These are phyloP conservation scores for Hypoxylon sp. DNA, from an alignment of 2,329 filamentous ascomycete species.

Conservation along the genomic window DNA sequence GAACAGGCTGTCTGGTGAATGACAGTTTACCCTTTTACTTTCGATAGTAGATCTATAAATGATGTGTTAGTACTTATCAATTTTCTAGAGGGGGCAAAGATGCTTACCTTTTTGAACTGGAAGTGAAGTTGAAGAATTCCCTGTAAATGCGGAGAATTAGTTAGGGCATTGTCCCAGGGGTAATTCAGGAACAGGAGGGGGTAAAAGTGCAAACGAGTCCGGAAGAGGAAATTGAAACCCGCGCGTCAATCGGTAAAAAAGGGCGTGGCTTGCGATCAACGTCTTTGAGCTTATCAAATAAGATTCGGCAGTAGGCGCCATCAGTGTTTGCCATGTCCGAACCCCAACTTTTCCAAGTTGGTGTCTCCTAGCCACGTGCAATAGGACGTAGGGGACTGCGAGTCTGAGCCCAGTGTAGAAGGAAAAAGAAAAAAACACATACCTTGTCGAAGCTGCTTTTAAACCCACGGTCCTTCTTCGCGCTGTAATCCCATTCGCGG, in stretches of 20 bases:
- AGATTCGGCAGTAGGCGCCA: constrained; percentile 30
- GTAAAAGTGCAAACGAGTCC: constrained; percentile 37
- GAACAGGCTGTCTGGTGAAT: constrained; percentile 7
- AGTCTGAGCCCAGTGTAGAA: constrained; percentile 13
- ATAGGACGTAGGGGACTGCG: constrained; percentile 35
- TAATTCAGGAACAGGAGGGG: constrained; percentile 36
- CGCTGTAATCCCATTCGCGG: constrained; percentile 98
- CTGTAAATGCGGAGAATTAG: constrained; percentile 63
- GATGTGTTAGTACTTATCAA: constrained; percentile 43
- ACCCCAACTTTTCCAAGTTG: constrained; percentile 16
- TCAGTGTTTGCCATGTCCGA: constrained; percentile 31
- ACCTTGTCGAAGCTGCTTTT: constrained; percentile 98
- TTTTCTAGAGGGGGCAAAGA: constrained; percentile 21
- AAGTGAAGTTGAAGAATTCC: constrained; percentile 97
- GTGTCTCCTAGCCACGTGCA: constrained; percentile 35
- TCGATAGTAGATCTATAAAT: constrained; percentile 59
- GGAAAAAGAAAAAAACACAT: constrained; percentile 56
- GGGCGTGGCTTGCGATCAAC: constrained; percentile 34
- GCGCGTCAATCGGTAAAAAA: constrained; percentile 34
- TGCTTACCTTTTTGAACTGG: constrained; percentile 93
- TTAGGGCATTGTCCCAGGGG: constrained; percentile 34
- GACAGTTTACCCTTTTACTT: constrained; percentile 51
- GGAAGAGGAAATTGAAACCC: constrained; percentile 35
- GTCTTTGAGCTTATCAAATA: constrained; percentile 31
- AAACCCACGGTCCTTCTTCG: constrained; percentile 94